phyloP scores from a whole-genome alignment of 2,329 filamentous ascomycete species.

The Botrytis sinoallii region DNA sequence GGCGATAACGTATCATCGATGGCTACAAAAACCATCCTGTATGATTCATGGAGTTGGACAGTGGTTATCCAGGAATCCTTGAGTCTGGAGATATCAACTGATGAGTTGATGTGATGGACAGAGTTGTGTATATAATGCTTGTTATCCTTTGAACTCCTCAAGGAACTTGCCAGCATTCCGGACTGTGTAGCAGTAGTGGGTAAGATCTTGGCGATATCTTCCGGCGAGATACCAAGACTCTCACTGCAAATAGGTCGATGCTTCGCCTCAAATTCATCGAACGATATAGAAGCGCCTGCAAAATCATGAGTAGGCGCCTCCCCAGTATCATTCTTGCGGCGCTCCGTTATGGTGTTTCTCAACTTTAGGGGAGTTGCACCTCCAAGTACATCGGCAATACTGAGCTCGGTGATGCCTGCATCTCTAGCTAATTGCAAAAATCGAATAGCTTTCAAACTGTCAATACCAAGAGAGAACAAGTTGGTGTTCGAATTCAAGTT shows the following conservation, averaged over 20 bases:
- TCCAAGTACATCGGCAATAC: slow-evolving; percentile 12
- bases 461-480: slow-evolving; percentile 4
- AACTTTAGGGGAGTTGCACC: background rate
- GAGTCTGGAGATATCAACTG: background rate
- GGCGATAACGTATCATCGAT: slow-evolving; percentile 4
- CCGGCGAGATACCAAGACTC: background rate
- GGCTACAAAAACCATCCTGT: slow-evolving; percentile 1
- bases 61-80: background rate
- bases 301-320: background rate
- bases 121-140: slow-evolving; percentile 11
- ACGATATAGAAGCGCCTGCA: background rate
- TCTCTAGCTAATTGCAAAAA: slow-evolving; percentile 12
- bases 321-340: background rate
- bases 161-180: slow-evolving; percentile 11
- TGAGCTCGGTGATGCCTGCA: background rate
- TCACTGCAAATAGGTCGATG: background rate
- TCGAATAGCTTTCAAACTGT: slow-evolving; percentile 6
- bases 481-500: background rate
- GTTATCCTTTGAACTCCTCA: background rate
- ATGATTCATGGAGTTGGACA: slow-evolving; percentile 2
- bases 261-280: background rate
- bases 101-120: slow-evolving; percentile 1
- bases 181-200: slow-evolving; percentile 13
- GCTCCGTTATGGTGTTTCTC: background rate
- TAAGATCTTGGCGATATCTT: background rate